Evolutionary conservation across 2,329 filamentous ascomycete genomes (phyloP).

Genomic region (Beauveria pseudobassiana): DNA sequence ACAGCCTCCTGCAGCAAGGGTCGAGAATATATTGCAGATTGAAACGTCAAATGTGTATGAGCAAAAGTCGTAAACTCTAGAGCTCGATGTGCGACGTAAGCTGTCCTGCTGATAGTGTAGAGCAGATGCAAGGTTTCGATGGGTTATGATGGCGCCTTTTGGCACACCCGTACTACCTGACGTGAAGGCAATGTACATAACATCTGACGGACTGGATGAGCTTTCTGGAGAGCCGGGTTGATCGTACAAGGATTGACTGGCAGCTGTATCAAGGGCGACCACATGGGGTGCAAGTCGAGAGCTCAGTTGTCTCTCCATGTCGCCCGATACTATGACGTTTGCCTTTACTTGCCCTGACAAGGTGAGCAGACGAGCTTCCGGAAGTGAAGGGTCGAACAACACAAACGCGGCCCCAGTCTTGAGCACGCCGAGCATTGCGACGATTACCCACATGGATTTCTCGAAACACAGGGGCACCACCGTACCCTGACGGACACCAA

Average conservation of each 20-base stretch:
- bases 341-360: neutral
- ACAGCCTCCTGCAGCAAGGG: neutral
- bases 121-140: neutral
- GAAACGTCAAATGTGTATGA: neutral
- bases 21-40: neutral
- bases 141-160: neutral
- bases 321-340: neutral
- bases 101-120: neutral
- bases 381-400: slow-evolving; percentile 13
- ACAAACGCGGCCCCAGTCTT: slow-evolving; percentile 15
- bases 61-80: neutral
- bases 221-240: neutral
- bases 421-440: slow-evolving; percentile 9
- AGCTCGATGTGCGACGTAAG: neutral
- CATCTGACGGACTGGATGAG: neutral
- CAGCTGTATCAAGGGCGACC: neutral
- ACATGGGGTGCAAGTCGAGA: neutral
- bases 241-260: neutral
- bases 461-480: too few relatives aligned
- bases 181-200: neutral
- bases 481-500: too few relatives aligned
- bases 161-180: neutral
- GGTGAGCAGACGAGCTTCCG: neutral
- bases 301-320: neutral
- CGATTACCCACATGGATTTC: neutral